Base-by-base conservation (phyloP, 2,329 filamentous ascomycete genomes). In the Beauveria varroae region DNA sequence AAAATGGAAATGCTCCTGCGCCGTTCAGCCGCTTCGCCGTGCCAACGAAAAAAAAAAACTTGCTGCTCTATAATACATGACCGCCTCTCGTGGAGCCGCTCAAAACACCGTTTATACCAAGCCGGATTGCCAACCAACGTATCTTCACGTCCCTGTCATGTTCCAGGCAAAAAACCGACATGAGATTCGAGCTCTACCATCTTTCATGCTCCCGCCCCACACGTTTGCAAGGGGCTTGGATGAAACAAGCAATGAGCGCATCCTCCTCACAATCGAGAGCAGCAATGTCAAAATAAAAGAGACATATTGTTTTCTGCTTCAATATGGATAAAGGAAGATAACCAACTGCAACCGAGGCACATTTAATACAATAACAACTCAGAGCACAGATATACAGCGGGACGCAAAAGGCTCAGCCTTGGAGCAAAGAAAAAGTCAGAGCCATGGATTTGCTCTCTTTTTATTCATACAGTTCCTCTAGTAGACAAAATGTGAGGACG, bases 131-230 rank as follows among this genome's bases (percentile, higher is more conserved):
- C 43, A 41, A 56, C 30, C 34, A 18, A 20, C 44, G 24, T n/a
- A 47, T 41, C 57, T 22, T 20, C 47, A 60, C 37, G 30, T 26
- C 46, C 51, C 44, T 60, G 56, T 57, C 64, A 41, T 64, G 49
- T 64, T 65, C 62, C 63, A 65, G 63, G 57, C 60, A 51, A 20
- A 20, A 62, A 64, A n/a, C 44, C 46, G 57, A 54, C 18, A 22
- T n/a, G 58, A 47, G 53, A 47, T 26, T 49, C 51, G 41, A 41
- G 44, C 20, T 50, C 34, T 28, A 41, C 44, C 52, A n/a, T 49
- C 51, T 24, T 41, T n/a, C 20, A 18, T 16, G 30, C 34, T 28
- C 34, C 44, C 34, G 6, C 55, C 34, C 55, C 34, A 50, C 41
- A 40, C 28, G 34, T 50, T 26, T 46, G 46, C 46, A 40, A 50